Evolutionary conservation across 768 basidiomycete species (phyloP).

Genomic region (Lepiota venenata): DNA sequence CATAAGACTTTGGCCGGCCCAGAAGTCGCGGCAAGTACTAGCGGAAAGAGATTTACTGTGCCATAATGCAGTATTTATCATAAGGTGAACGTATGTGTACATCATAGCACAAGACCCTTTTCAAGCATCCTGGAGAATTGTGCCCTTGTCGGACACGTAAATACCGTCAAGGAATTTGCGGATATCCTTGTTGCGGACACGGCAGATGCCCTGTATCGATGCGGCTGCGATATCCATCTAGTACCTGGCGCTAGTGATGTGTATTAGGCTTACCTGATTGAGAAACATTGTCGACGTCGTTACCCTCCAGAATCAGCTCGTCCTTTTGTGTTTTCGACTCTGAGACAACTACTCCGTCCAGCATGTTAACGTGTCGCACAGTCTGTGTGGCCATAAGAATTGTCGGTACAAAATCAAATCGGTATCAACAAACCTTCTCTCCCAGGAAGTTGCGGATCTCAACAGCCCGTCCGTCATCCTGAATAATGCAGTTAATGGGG

Average conservation of each 20-base stretch:
- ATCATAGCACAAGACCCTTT: slow-evolving; percentile 5
- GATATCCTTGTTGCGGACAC: slow-evolving; percentile 99
- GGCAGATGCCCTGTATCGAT: slow-evolving; percentile 93
- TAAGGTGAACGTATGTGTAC: slow-evolving; percentile 3
- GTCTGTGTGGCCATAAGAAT: slow-evolving; percentile 45
- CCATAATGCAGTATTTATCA: slow-evolving; percentile 5
- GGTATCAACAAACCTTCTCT: slow-evolving; percentile 66
- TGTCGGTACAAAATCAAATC: background rate
- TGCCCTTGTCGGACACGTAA: slow-evolving; percentile 84
- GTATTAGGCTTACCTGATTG: slow-evolving; percentile 68
- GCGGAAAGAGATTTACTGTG: background rate
- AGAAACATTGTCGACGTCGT: slow-evolving; percentile 95
- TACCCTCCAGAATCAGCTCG: slow-evolving; percentile 90
- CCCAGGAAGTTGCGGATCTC: slow-evolving; percentile 97
- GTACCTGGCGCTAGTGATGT: background rate
- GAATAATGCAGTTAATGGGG: slow-evolving; percentile 98
- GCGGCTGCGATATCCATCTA: slow-evolving; percentile 53
- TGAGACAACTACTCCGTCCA: slow-evolving; percentile 76
- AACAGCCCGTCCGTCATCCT: slow-evolving; percentile 62
- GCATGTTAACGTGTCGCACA: slow-evolving; percentile 90
- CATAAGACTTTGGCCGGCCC: too few relatives aligned
- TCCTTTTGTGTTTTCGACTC: slow-evolving; percentile 95
- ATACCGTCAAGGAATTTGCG: slow-evolving; percentile 97
- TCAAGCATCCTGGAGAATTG: slow-evolving; percentile 46
- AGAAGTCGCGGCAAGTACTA: background rate